A percentile compares a stretch with the other conserved stretches of the same genome.
Conservation (phyloP, 352 stramenopile genomes). For the Phytophthora fragariae region DNA sequence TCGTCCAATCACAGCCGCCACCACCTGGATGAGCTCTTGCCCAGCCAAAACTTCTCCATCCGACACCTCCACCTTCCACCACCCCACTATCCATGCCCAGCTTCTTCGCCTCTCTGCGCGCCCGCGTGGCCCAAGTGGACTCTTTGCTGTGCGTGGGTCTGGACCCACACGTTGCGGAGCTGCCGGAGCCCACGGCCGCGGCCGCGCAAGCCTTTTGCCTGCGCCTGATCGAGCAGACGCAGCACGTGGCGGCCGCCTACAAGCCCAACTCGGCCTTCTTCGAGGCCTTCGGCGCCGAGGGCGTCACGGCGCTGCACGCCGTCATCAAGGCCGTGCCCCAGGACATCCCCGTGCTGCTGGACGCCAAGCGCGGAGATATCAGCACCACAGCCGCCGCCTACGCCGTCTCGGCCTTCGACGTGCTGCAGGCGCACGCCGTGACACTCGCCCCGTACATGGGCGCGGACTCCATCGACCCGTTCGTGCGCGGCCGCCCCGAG, state of each 20-base stretch:
- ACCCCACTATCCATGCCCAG: slow-evolving; percentile 31
- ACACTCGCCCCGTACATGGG: slow-evolving; percentile 99
- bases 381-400: slow-evolving; percentile 97
- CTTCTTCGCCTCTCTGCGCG: slow-evolving; percentile 92
- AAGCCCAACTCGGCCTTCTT: slow-evolving; percentile 99
- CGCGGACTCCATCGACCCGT: slow-evolving; percentile 97
- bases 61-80: background rate
- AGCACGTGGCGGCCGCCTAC: slow-evolving; percentile 94
- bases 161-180: slow-evolving; percentile 94
- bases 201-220: slow-evolving; percentile 96
- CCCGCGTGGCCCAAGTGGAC: slow-evolving; percentile 90
- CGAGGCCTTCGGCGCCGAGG: slow-evolving; percentile 91
- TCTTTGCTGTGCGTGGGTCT: slow-evolving; percentile 98
- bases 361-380: slow-evolving; percentile 99
- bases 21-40: background rate
- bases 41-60: background rate
- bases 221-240: slow-evolving; percentile 95
- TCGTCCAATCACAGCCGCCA: too few relatives aligned
- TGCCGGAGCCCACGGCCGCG: slow-evolving; percentile 83
- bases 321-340: slow-evolving; percentile 91
- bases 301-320: slow-evolving; percentile 89
- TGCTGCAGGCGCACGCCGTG: slow-evolving; percentile 94
- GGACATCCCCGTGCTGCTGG: slow-evolving; percentile 96
- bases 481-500: slow-evolving; percentile 90
- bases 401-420: slow-evolving; percentile 94